Conservation (phyloP, 169 alveolate genomes). For the Eimeria tenella region DNA sequence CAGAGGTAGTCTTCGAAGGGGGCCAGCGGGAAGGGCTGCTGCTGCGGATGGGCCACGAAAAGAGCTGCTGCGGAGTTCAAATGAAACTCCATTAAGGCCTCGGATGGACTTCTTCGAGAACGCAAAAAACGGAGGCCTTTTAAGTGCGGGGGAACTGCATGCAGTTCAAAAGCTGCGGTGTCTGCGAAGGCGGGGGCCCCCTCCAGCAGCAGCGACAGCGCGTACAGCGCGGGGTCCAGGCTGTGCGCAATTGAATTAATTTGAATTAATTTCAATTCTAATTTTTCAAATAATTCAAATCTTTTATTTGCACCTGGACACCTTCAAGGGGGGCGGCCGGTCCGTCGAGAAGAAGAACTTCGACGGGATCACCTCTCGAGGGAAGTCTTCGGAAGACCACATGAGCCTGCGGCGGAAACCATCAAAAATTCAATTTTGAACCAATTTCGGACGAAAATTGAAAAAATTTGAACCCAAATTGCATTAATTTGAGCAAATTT, state of each 20-base stretch:
- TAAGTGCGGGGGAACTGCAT: constrained; percentile 21
- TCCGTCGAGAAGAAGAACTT: constrained; percentile 27
- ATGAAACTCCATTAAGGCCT: not conserved
- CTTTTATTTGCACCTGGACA: constrained; percentile 48
- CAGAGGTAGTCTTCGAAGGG: constrained; percentile 41
- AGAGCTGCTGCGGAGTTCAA: constrained; percentile 59
- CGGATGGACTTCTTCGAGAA: not conserved
- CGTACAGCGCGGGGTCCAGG: constrained; percentile 64
- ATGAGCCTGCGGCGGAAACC: constrained; percentile 10
- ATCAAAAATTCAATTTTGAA: too few species aligned
- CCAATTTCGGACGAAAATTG: not conserved
- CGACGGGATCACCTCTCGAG: constrained; percentile 45
- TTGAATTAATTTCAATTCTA: not conserved
- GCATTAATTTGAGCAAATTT: not conserved
- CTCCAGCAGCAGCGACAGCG: constrained; percentile 23
- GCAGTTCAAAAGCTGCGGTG: not conserved
- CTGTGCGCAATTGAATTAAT: not conserved
- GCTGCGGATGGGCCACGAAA: constrained; percentile 30
- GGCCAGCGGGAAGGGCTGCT: constrained; percentile 45
- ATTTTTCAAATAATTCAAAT: too few species aligned
- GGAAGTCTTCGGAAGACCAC: constrained; percentile 46
- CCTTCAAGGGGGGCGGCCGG: constrained; percentile 23
- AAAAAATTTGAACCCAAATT: not conserved
- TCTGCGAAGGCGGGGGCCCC: constrained; percentile 69
- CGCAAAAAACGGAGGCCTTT: constrained; percentile 49